Evolutionary conservation across 768 basidiomycete genomes (phyloP), one percentile per base, ranked within the genome.

Genomic region (Tulasnella sp.): DNA sequence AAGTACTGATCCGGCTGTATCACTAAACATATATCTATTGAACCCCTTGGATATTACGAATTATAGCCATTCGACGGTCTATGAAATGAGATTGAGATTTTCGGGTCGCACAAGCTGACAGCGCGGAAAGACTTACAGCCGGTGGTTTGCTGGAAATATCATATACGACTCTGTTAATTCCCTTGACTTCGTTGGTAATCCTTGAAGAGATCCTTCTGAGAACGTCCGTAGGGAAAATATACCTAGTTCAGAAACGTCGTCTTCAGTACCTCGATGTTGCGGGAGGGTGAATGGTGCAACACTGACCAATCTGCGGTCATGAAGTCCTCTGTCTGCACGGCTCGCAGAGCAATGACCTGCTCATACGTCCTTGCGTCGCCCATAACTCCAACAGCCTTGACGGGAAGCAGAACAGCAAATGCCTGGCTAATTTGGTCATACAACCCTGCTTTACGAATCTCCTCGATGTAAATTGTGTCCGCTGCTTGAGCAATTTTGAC

Each of bases 111-210:
- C 52, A n/a, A 36, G 78, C 34, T 36, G 46, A 40, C 58, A 77
- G 39, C 24, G 44, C 8, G 58, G 58, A 31, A 9, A 27, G 19
- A 85, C 92, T 84, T 85, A 94, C 93, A 75, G 94, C 96, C 78
- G 97, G 97, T 56, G 97, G 98, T 86, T 99, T 99, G 77, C 94
- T 96, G 2, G 97, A 98, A 79, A 99, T 95, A 84, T 99, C 98
- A 83, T 95, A 96, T 12, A 95, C 95, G 58, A 98, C 94, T 56
- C 97, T 91, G 87, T 98, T 98, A 84, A 99, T 91, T n/a, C 98
- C 98, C 81, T 89, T 88, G 10, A 98, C 97, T 85, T 99, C 98
- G 85, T 99, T 99, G 48, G 98, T 99, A 82, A 99, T 99, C 79
- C 98, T 90, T 72, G 95, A 96, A 31, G 97, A 98, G 83, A 99